These are phyloP conservation scores for Alternaria sp. DNA, from an alignment of 2,329 filamentous ascomycete genomes.

Conservation along the genomic window DNA sequence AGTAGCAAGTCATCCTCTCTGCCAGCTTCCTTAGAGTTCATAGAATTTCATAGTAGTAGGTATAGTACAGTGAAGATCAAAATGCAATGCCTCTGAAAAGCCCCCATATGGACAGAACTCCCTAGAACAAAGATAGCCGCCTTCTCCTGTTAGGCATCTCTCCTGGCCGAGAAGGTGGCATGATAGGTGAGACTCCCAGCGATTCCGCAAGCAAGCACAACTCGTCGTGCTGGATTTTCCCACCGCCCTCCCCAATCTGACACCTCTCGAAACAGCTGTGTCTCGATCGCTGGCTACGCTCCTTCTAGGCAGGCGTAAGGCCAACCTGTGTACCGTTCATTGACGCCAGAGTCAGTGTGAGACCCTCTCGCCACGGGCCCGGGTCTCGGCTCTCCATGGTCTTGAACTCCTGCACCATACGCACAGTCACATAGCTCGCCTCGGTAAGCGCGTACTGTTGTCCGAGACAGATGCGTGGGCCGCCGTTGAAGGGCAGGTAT, in stretches of 20 bases:
- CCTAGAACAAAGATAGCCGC: constrained; percentile 5
- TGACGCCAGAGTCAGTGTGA: constrained; percentile 39
- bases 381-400: constrained; percentile 37
- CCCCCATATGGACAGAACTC: not conserved
- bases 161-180: not conserved
- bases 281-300: not conserved
- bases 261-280: constrained; percentile 16
- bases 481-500: constrained; percentile 50
- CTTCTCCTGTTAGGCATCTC: not conserved
- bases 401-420: constrained; percentile 42
- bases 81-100: not conserved
- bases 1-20: not conserved
- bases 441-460: constrained; percentile 48
- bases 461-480: constrained; percentile 47
- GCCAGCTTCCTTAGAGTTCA: not conserved
- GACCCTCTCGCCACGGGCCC: constrained; percentile 36
- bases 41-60: not conserved
- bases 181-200: not conserved
- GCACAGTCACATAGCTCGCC: constrained; percentile 42
- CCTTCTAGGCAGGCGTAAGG: constrained; percentile 30
- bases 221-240: constrained; percentile 1
- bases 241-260: not conserved
- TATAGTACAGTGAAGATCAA: not conserved
- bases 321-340: constrained; percentile 40
- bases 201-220: constrained; percentile 11